phyloP scores from a whole-genome alignment of 2,329 filamentous ascomycete genomes.

The Aspergillus oerlinghausenensis region DNA sequence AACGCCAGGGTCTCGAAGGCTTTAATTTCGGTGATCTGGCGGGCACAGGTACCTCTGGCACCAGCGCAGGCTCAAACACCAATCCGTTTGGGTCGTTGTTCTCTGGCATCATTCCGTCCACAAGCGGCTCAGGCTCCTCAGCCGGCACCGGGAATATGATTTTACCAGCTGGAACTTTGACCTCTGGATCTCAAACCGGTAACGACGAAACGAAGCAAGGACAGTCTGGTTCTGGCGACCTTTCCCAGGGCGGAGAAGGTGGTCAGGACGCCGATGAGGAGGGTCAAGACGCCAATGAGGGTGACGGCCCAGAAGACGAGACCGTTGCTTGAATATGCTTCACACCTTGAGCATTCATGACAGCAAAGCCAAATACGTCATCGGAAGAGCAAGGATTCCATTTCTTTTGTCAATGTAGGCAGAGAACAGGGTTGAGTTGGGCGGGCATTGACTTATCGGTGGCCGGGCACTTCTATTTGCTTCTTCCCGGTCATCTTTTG shows the following conservation, averaged over 20 bases:
- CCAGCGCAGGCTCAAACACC: too few species aligned
- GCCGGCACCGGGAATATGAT: not conserved
- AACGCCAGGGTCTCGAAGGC: not conserved
- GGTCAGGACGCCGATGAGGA: not conserved
- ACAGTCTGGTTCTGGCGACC: not conserved
- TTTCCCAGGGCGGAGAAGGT: not conserved
- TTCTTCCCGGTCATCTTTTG: not conserved
- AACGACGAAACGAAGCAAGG: not conserved
- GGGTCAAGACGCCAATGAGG: slow-evolving; percentile 1
- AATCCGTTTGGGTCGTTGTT: not conserved
- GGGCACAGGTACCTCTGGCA: not conserved
- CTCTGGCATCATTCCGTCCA: not conserved
- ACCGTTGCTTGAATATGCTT: not conserved
- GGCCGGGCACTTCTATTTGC: not conserved
- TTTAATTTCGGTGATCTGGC: not conserved
- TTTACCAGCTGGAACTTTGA: not conserved
- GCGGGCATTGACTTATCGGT: not conserved
- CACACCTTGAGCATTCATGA: not conserved
- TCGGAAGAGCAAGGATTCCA: not conserved
- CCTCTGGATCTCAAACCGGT: not conserved
- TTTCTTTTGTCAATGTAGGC: not conserved
- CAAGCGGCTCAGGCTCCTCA: not conserved
- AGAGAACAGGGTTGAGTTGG: not conserved
- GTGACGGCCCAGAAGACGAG: not conserved
- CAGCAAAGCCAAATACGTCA: not conserved